Evolutionary conservation across 257 asterid genomes (phyloP), one percentile per base, ranked within the genome.

Genomic region (Capsicum baccatum): DNA sequence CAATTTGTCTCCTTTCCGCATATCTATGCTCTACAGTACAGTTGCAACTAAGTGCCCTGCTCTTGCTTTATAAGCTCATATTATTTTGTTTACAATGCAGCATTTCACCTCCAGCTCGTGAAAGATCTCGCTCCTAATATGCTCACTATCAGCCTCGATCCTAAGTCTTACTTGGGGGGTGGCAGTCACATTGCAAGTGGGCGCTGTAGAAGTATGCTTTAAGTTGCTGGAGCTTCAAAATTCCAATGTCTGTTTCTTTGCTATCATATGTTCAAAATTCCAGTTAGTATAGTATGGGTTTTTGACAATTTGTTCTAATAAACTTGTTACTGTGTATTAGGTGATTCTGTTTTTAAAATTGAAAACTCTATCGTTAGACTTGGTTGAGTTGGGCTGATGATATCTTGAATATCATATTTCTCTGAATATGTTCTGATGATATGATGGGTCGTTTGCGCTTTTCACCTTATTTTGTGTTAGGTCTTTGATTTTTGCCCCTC

Each of bases 71-170:
- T 52, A 26, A 82, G 13, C 56, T 47, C 80, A 42, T 81, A 63
- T n/a, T 33, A 19, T 13, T 76, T 12, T 2, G 84, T 79, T 83
- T 69, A 78, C 84, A 74, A 86, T 87, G 91, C 95, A 94, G 96
- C 81, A 89, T 79, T 83, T 89, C 95, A 35, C 89, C 96, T 1
- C 76, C 84, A 9, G 85, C 90, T 15, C 83, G 86, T 11, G 93
- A 89, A 70, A 88, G 92, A 83, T 88, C 89, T 82, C 55, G 87
- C 83, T 89, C 90, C 26, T 89, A 82, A 79, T 68, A 79, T 58
- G 42, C 44, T 59, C 17, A 33, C 47, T 7, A 26, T 52, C 63
- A 1, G 48, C 9, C 63, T 52, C 81, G 13, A 48, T 12, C 63
- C 62, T 52, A 13, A 8, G 21, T 21, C 81, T 52, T 4, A 26